Conservation (phyloP, 192 early-diverging fungal species). For the Hyaloraphidium curvatum region DNA sequence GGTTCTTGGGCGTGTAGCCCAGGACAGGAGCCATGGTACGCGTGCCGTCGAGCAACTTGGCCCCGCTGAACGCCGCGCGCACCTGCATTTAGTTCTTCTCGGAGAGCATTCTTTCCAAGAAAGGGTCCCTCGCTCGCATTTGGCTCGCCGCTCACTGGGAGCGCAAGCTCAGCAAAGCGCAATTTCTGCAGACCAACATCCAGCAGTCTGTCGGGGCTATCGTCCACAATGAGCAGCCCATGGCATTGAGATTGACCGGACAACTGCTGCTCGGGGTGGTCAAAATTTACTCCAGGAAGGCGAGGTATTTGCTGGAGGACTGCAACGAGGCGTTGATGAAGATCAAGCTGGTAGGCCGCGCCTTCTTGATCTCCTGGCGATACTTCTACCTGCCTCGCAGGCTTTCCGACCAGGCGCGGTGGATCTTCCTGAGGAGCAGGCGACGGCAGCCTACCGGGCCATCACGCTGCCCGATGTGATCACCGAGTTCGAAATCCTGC, state of each 20-base stretch:
- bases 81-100: no score
- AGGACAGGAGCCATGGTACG: no score
- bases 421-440: slow-evolving; percentile 58
- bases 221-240: slow-evolving; percentile 55
- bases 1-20: no score
- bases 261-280: slow-evolving; percentile 90
- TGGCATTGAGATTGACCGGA: slow-evolving; percentile 85
- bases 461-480: slow-evolving; percentile 87
- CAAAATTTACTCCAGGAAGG: slow-evolving; percentile 89
- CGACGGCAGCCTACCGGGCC: slow-evolving; percentile 46
- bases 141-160: slow-evolving; percentile 98
- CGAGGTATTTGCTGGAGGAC: slow-evolving; percentile 90
- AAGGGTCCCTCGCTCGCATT: slow-evolving; percentile 75
- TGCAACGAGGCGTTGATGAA: slow-evolving; percentile 88
- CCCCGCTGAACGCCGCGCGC: no score
- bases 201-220: slow-evolving; percentile 68
- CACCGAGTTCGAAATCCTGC: no score
- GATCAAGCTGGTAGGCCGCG: slow-evolving; percentile 65
- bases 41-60: no score
- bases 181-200: slow-evolving; percentile 89
- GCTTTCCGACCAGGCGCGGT: slow-evolving; percentile 63
- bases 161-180: slow-evolving; percentile 83
- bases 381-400: slow-evolving; percentile 13
- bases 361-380: background rate
- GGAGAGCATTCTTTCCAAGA: background rate